Evolutionary conservation across 1,139 yeast species (phyloP).

Genomic region (Candida mesenterica): DNA sequence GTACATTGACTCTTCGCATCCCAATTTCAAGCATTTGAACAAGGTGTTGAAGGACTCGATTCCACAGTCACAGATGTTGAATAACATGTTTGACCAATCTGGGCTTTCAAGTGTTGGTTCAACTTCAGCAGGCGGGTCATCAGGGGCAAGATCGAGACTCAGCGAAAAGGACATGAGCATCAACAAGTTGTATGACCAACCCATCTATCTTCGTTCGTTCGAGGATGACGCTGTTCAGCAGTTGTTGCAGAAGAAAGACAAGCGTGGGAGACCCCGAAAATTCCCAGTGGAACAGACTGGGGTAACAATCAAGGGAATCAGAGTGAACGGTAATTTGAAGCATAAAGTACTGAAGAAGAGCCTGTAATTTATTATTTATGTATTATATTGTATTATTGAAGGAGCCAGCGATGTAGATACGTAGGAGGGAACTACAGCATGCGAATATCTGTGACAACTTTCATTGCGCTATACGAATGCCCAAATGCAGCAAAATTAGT

Average conservation of each 20-base stretch:
- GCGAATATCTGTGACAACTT: too few relatives aligned
- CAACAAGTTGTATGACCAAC: slow-evolving; percentile 27
- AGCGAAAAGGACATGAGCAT: slow-evolving; percentile 10
- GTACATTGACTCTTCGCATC: slow-evolving; percentile 45
- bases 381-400: slow-evolving; percentile 1
- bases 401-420: too few relatives aligned
- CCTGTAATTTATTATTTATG: not conserved
- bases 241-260: slow-evolving; percentile 41
- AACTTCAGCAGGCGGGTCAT: not conserved
- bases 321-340: slow-evolving; percentile 40
- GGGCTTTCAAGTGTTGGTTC: not conserved
- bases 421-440: too few relatives aligned
- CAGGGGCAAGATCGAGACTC: slow-evolving; percentile 1
- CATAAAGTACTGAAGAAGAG: slow-evolving; percentile 16
- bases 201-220: slow-evolving; percentile 29
- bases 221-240: slow-evolving; percentile 40
- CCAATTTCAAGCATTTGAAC: slow-evolving; percentile 42
- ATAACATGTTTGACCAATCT: slow-evolving; percentile 5
- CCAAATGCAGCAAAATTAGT: too few relatives aligned
- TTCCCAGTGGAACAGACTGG: slow-evolving; percentile 52
- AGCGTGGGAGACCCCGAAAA: slow-evolving; percentile 52
- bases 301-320: slow-evolving; percentile 44
- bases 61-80: slow-evolving; percentile 2
- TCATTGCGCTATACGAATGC: too few relatives aligned
- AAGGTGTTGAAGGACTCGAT: slow-evolving; percentile 29